Conservation (phyloP, 768 basidiomycete species). For the Amanita thiersii region DNA sequence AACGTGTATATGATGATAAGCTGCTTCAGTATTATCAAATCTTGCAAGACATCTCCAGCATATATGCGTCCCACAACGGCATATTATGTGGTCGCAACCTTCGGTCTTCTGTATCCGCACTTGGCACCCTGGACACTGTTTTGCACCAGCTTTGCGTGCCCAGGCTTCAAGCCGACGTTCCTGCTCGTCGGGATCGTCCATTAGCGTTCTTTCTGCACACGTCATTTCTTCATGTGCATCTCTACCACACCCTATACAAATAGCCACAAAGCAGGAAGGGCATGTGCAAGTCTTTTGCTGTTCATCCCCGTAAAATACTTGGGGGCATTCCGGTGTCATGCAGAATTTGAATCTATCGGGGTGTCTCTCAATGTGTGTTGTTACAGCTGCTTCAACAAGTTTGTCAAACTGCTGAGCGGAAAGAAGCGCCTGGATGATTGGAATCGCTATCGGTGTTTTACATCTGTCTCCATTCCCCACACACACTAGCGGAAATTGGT, state of each 20-base stretch:
- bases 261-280: slow-evolving; percentile 40
- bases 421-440: slow-evolving; percentile 28
- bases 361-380: slow-evolving; percentile 32
- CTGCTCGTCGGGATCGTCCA: slow-evolving; percentile 28
- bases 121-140: slow-evolving; percentile 38
- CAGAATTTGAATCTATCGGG: slow-evolving; percentile 41
- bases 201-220: slow-evolving; percentile 28
- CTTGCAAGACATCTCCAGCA: slow-evolving; percentile 46
- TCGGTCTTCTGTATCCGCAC: slow-evolving; percentile 39
- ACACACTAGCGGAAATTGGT: slow-evolving; percentile 4
- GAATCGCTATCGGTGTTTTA: slow-evolving; percentile 25
- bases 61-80: slow-evolving; percentile 42
- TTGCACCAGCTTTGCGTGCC: slow-evolving; percentile 27
- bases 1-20: slow-evolving; percentile 28
- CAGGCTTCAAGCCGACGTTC: slow-evolving; percentile 33
- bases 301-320: slow-evolving; percentile 28
- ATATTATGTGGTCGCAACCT: slow-evolving; percentile 50
- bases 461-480: slow-evolving; percentile 1
- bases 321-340: slow-evolving; percentile 46
- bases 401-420: slow-evolving; percentile 29
- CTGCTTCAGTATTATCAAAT: slow-evolving; percentile 19
- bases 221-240: slow-evolving; percentile 44
- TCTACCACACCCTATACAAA: slow-evolving; percentile 42
- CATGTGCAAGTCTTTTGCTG: slow-evolving; percentile 28
- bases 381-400: slow-evolving; percentile 35